Evolutionary conservation across 352 stramenopile genomes (phyloP).

Genomic region (Saprolegnia parasitica): DNA sequence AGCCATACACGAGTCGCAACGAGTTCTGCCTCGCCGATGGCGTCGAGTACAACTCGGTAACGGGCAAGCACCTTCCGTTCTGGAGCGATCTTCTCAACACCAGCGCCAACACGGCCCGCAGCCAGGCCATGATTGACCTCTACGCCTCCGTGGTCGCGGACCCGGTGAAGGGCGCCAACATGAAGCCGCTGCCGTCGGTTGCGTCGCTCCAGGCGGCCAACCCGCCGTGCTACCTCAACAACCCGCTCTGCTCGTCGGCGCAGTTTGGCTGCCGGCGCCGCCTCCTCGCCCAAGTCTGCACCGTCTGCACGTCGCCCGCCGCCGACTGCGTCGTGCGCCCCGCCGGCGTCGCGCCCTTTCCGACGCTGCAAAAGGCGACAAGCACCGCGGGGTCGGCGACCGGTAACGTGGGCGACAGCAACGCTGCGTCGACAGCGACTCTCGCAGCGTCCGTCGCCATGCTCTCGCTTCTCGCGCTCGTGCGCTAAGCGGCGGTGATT

Average conservation of each 20-base stretch:
- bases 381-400: neutral
- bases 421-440: neutral
- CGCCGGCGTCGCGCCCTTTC: neutral
- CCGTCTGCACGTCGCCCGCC: conserved; percentile 41
- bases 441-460: neutral
- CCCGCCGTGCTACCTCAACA: conserved; percentile 69
- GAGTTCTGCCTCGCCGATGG: conserved; percentile 48
- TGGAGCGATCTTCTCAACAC: conserved; percentile 47
- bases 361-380: conserved; percentile 7
- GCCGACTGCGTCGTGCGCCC: conserved; percentile 17
- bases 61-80: conserved; percentile 39
- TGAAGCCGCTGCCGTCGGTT: conserved; percentile 45
- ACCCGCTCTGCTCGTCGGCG: conserved; percentile 40
- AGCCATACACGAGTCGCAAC: conserved; percentile 35
- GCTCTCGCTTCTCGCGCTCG: too few species aligned
- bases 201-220: conserved; percentile 41
- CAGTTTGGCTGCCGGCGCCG: conserved; percentile 48
- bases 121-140: conserved; percentile 42
- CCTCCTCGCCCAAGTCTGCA: conserved; percentile 60
- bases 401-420: neutral
- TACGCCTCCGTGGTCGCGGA: conserved; percentile 39
- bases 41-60: conserved; percentile 30
- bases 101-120: conserved; percentile 43
- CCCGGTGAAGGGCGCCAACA: conserved; percentile 31
- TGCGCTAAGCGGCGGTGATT: too few species aligned